Conservation (phyloP, 495 filamentous ascomycete species). For the Ascobolus immersus region DNA sequence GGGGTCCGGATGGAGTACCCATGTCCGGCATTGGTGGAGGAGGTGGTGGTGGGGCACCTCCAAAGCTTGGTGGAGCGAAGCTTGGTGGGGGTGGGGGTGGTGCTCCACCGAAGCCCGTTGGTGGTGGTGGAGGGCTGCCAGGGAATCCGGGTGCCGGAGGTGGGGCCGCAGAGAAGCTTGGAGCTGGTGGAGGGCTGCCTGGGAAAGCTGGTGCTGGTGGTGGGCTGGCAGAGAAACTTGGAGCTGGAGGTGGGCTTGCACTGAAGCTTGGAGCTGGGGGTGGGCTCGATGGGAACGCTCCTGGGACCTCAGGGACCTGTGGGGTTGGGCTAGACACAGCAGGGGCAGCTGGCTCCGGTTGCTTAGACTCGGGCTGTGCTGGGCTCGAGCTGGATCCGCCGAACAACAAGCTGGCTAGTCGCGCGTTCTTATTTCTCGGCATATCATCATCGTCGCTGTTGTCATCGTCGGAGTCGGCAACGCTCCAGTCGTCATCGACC, state of each 20-base stretch:
- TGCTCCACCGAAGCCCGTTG: too few species aligned
- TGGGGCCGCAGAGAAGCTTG: constrained; percentile 15
- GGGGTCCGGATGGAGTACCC: background rate
- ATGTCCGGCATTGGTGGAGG: constrained; percentile 8
- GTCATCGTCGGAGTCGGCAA: constrained; percentile 53
- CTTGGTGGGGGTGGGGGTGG: constrained; percentile 12
- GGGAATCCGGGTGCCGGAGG: constrained; percentile 27
- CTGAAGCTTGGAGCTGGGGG: too few species aligned
- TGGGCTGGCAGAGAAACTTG: constrained; percentile 18
- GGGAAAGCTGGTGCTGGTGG: constrained; percentile 16
- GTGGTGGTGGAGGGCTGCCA: constrained; percentile 23
- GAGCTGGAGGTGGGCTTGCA: constrained; percentile 27
- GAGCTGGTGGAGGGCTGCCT: constrained; percentile 21
- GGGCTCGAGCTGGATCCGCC: too few species aligned
- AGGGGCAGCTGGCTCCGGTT: too few species aligned
- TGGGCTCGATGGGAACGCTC: too few species aligned
- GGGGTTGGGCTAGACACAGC: too few species aligned
- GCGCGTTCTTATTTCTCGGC: constrained; percentile 57
- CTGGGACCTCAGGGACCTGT: too few species aligned
- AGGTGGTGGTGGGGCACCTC: constrained; percentile 12
- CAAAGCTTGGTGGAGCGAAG: constrained; percentile 4
- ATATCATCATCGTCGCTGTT: constrained; percentile 34
- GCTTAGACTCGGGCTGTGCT: too few species aligned
- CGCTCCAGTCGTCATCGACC: constrained; percentile 77
- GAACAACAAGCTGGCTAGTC: constrained; percentile 80